Conservation (phyloP, 352 stramenopile genomes). For the Phytophthora palmivora region DNA sequence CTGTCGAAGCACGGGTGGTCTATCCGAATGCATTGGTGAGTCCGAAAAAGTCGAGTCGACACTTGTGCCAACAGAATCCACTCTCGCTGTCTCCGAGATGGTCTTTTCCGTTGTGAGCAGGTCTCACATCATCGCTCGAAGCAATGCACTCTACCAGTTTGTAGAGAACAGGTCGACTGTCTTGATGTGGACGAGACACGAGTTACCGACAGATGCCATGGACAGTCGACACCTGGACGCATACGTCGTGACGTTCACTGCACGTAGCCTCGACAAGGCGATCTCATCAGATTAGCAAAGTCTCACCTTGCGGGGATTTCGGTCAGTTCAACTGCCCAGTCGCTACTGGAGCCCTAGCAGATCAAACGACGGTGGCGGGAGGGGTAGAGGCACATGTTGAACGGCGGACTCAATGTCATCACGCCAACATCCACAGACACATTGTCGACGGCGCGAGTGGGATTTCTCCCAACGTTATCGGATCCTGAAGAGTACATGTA, state of each 20-base stretch:
- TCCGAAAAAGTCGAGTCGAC: conserved; percentile 15
- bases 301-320: conserved; percentile 13
- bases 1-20: conserved; percentile 28
- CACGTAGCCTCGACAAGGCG: conserved; percentile 8
- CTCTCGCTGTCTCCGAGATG: conserved; percentile 16
- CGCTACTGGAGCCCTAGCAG: conserved; percentile 15
- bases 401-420: conserved; percentile 27
- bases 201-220: conserved; percentile 20
- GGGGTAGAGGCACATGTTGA: conserved; percentile 32
- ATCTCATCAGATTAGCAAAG: conserved; percentile 26
- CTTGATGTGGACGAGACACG: conserved; percentile 9
- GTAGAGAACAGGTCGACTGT: conserved; percentile 27
- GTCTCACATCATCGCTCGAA: conserved; percentile 25
- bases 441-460: conserved; percentile 4
- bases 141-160: neutral
- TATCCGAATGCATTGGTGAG: conserved; percentile 20
- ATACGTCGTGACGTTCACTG: conserved; percentile 6
- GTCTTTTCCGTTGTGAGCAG: conserved; percentile 37
- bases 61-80: conserved; percentile 10
- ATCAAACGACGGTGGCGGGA: conserved; percentile 36
- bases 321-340: conserved; percentile 14
- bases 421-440: conserved; percentile 5
- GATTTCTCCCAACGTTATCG: neutral
- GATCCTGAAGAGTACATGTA: neutral
- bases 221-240: conserved; percentile 26